Conservation (phyloP, 192 early-diverging fungal genomes). For the Rhizoclosmatium globosum region DNA sequence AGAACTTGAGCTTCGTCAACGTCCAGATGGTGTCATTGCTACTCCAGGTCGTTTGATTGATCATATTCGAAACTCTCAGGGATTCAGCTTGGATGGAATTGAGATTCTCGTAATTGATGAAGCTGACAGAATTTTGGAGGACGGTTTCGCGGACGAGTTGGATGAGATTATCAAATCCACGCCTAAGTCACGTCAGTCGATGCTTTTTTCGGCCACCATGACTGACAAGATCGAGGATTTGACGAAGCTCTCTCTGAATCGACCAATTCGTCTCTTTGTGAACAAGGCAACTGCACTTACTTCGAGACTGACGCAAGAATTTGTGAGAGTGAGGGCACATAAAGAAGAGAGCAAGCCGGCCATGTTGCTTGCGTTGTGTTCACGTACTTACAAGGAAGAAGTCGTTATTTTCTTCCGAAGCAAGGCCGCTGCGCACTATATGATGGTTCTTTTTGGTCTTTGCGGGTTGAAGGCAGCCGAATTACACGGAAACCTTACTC, state of each 20-base stretch:
- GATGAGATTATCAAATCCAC: slow-evolving; percentile 92
- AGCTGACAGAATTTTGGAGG: slow-evolving; percentile 98
- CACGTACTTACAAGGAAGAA: slow-evolving; percentile 77
- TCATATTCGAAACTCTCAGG: slow-evolving; percentile 91
- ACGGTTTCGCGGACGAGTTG: slow-evolving; percentile 96
- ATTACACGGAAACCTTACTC: slow-evolving; percentile 94
- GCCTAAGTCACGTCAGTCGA: slow-evolving; percentile 91
- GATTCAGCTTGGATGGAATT: slow-evolving; percentile 85
- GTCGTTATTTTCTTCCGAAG: slow-evolving; percentile 94
- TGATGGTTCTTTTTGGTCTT: slow-evolving; percentile 96
- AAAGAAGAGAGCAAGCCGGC: slow-evolving; percentile 88
- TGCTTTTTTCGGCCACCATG: slow-evolving; percentile 99
- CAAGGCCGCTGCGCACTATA: slow-evolving; percentile 96
- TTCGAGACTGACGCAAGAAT: slow-evolving; percentile 87
- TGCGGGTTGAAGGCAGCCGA: slow-evolving; percentile 88
- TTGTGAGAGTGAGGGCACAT: slow-evolving; percentile 89
- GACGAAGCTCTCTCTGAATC: slow-evolving; percentile 88
- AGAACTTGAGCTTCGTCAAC: slow-evolving; percentile 83
- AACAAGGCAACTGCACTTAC: slow-evolving; percentile 84
- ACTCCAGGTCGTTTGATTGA: slow-evolving; percentile 99
- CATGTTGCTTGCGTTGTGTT: slow-evolving; percentile 85
- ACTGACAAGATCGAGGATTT: slow-evolving; percentile 98
- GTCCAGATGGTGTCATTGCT: slow-evolving; percentile 95
- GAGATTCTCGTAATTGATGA: slow-evolving; percentile 99
- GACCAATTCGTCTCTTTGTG: slow-evolving; percentile 90